These are phyloP conservation scores for Colletotrichum orbiculare DNA, from an alignment of 2,329 filamentous ascomycete genomes.

Conservation along the genomic window DNA sequence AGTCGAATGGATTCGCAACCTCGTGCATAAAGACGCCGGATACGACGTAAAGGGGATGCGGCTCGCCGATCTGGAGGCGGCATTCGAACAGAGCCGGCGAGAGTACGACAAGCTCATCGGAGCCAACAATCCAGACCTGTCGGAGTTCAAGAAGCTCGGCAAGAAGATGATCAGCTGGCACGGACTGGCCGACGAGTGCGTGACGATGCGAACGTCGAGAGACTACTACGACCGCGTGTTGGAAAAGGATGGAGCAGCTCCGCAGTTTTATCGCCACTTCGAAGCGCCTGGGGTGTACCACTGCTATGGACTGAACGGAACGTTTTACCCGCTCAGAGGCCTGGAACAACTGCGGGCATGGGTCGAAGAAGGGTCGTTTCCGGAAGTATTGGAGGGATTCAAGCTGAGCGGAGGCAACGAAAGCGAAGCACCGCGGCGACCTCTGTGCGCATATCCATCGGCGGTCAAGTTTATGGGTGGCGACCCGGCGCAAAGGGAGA, in stretches of 20 bases:
- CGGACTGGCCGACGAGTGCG: slow-evolving; percentile 51
- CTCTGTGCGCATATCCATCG: slow-evolving; percentile 30
- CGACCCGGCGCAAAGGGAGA: slow-evolving; percentile 14
- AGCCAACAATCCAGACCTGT: slow-evolving; percentile 44
- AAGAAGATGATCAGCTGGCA: slow-evolving; percentile 58
- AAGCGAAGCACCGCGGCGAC: slow-evolving; percentile 28
- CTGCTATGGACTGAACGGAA: slow-evolving; percentile 46
- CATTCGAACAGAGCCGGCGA: slow-evolving; percentile 15
- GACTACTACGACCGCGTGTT: slow-evolving; percentile 43
- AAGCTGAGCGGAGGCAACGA: slow-evolving; percentile 30
- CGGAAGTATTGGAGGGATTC: slow-evolving; percentile 24
- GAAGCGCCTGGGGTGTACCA: slow-evolving; percentile 63
- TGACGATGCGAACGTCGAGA: slow-evolving; percentile 48
- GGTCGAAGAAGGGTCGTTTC: slow-evolving; percentile 29
- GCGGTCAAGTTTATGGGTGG: slow-evolving; percentile 19
- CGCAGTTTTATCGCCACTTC: slow-evolving; percentile 62
- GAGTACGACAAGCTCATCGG: slow-evolving; percentile 41
- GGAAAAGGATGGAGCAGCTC: slow-evolving; percentile 14
- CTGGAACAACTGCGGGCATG: slow-evolving; percentile 30
- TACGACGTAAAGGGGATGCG: slow-evolving; percentile 26
- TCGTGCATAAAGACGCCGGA: slow-evolving; percentile 24
- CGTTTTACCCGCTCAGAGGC: slow-evolving; percentile 31
- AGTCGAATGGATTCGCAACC: slow-evolving; percentile 34
- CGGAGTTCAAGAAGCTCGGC: slow-evolving; percentile 46
- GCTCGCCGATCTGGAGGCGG: slow-evolving; percentile 20